These are phyloP conservation scores for Clausena lansium DNA, from an alignment of 345 rosid species.

Conservation along the genomic window DNA sequence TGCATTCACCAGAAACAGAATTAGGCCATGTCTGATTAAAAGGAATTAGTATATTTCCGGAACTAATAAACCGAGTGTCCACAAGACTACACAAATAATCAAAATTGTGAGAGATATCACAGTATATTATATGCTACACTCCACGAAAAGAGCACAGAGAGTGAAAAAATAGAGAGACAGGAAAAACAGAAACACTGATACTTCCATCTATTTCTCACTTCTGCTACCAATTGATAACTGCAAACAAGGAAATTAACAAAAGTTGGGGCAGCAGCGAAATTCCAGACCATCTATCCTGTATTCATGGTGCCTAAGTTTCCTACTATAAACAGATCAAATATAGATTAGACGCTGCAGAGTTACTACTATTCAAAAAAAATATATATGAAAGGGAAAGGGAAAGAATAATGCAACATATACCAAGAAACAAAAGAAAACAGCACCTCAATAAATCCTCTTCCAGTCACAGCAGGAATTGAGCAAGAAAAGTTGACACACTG, in stretches of 20 bases:
- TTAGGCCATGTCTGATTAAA: neutral
- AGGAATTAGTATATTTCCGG: neutral
- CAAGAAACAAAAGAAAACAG: conserved; percentile 20
- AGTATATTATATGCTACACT: neutral
- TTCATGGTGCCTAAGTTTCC: neutral
- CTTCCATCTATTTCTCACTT: conserved; percentile 8
- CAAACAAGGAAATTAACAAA: neutral
- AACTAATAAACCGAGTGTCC: neutral
- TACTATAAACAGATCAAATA: neutral
- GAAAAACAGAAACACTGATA: neutral
- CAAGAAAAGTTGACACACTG: conserved; percentile 64
- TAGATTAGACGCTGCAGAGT: neutral
- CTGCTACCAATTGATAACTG: neutral
- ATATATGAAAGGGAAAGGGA: neutral
- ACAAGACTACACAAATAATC: too few species aligned
- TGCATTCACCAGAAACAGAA: neutral
- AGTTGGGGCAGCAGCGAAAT: neutral
- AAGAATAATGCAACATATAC: neutral
- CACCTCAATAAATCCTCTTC: conserved; percentile 99
- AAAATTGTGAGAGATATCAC: conserved; percentile 4
- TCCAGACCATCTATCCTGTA: neutral
- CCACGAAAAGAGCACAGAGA: neutral
- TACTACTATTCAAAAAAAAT: too few species aligned
- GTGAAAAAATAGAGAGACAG: neutral
- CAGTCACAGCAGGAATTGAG: conserved; percentile 55